A percentile compares a stretch with the other conserved stretches of the same genome.
Conservation (phyloP, 139 green algal genomes). For the Chlamydomonas schloesseri region DNA sequence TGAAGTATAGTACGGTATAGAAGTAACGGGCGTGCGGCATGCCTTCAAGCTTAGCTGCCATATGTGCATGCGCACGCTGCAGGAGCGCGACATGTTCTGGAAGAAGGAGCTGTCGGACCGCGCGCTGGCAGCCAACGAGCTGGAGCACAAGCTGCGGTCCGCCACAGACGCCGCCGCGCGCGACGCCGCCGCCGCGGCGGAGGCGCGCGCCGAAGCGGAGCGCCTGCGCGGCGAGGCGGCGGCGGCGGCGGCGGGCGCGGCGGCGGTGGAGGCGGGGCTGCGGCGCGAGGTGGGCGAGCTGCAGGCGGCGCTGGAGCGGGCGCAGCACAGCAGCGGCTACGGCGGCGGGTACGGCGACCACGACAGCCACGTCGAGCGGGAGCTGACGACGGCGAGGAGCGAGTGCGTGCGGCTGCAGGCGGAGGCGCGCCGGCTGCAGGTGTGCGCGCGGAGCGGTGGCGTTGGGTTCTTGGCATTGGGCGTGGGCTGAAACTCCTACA, state of each 20-base stretch:
- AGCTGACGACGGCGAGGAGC: slow-evolving; percentile 16
- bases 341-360: slow-evolving; percentile 17
- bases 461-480: too few species aligned
- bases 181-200: neutral
- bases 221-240: neutral
- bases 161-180: neutral
- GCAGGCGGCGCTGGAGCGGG: slow-evolving; percentile 26
- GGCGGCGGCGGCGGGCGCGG: neutral
- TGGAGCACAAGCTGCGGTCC: slow-evolving; percentile 13
- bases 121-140: neutral
- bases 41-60: too few species aligned
- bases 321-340: slow-evolving; percentile 10
- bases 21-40: too few species aligned
- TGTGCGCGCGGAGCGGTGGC: neutral
- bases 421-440: slow-evolving; percentile 19
- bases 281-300: slow-evolving; percentile 40
- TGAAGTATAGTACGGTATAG: too few species aligned
- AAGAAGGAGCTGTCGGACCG: slow-evolving; percentile 49
- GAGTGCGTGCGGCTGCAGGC: slow-evolving; percentile 25
- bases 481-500: too few species aligned
- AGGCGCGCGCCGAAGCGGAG: neutral
- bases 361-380: slow-evolving; percentile 23
- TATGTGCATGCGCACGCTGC: too few species aligned
- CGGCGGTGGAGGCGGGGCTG: slow-evolving; percentile 5
- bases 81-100: slow-evolving; percentile 54